Evolutionary conservation across 2,329 filamentous ascomycete species (phyloP).

Genomic region (Calonectria crousiana): DNA sequence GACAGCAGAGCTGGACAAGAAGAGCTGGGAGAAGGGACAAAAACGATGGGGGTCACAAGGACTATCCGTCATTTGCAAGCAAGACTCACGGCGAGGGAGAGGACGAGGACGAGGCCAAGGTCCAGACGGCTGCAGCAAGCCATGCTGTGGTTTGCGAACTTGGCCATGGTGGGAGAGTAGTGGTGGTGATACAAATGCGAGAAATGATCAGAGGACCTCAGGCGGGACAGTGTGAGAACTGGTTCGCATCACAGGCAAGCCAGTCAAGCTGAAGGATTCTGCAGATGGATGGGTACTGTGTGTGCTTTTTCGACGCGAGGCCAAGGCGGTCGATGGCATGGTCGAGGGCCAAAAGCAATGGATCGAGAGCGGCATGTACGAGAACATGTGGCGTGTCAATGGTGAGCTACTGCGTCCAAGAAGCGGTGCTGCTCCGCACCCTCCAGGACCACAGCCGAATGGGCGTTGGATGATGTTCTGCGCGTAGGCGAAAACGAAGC

Average conservation of each 20-base stretch:
- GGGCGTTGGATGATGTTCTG: not conserved
- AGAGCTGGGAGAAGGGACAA: not conserved
- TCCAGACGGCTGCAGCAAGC: not conserved
- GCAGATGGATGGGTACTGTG: not conserved
- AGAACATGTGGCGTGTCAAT: not conserved
- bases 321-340: not conserved
- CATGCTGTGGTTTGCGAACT: conserved; percentile 3
- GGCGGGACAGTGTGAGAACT: not conserved
- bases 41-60: not conserved
- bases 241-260: not conserved
- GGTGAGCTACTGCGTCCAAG: not conserved
- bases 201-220: not conserved
- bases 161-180: not conserved
- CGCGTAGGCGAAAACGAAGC: not conserved
- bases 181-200: conserved; percentile 3
- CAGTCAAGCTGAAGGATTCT: not conserved
- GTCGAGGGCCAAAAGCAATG: not conserved
- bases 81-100: not conserved
- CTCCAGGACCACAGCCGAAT: not conserved
- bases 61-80: not conserved
- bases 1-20: not conserved
- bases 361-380: not conserved
- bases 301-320: not conserved
- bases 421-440: not conserved
- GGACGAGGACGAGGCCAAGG: not conserved